Evolutionary conservation across 2,329 filamentous ascomycete species (phyloP).

Genomic region (Calonectria crousiana): DNA sequence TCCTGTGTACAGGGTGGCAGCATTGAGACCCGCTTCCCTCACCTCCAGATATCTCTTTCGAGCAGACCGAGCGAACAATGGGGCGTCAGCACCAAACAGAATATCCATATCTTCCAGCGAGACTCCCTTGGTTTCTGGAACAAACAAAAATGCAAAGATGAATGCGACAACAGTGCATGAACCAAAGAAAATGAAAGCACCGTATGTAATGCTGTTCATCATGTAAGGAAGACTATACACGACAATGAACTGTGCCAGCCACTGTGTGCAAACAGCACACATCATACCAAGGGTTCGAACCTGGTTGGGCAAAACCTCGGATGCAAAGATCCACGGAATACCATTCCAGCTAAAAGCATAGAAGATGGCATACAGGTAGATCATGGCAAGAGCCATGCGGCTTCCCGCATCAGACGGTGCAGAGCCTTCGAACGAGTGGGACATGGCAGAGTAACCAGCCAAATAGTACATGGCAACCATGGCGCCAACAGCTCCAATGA

Average conservation of each 20-base stretch:
- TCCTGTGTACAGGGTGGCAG: background rate
- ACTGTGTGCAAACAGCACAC: slow-evolving; percentile 42
- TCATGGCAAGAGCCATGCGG: slow-evolving; percentile 43
- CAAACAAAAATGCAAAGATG: slow-evolving; percentile 21
- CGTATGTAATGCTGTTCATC: slow-evolving; percentile 30
- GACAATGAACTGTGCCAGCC: slow-evolving; percentile 45
- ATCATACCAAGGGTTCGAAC: slow-evolving; percentile 42
- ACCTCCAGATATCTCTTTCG: slow-evolving; percentile 1
- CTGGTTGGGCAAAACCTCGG: slow-evolving; percentile 31
- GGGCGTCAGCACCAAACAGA: slow-evolving; percentile 15
- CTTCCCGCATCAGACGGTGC: slow-evolving; percentile 29
- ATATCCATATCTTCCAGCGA: slow-evolving; percentile 22
- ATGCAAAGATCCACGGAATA: slow-evolving; percentile 41
- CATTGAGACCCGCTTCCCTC: background rate
- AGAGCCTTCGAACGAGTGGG: slow-evolving; percentile 21
- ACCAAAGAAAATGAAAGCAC: slow-evolving; percentile 12
- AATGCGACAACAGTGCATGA: slow-evolving; percentile 1
- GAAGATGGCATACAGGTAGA: slow-evolving; percentile 41
- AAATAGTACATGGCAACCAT: slow-evolving; percentile 51
- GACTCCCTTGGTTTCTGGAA: slow-evolving; percentile 26
- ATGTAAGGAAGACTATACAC: slow-evolving; percentile 45
- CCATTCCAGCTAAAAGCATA: slow-evolving; percentile 43
- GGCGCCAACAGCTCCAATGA: slow-evolving; percentile 40
- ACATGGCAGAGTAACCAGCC: slow-evolving; percentile 39
- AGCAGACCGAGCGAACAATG: background rate